Evolutionary conservation across 331 rosid species (phyloP).

Genomic region (Telfairia occidentalis): DNA sequence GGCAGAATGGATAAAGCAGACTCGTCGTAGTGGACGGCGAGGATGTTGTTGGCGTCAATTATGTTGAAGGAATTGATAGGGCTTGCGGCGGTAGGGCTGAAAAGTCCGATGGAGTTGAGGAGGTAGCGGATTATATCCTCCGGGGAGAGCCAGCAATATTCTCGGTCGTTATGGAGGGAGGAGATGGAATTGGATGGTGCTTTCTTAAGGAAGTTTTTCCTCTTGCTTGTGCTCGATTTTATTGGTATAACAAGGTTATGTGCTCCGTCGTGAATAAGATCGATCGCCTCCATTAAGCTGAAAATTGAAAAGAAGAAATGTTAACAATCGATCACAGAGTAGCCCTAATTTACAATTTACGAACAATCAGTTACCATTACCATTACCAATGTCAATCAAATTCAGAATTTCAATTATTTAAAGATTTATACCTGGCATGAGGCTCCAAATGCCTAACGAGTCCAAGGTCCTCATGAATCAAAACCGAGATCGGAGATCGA

Average conservation of each 20-base stretch:
- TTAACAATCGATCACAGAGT: not conserved
- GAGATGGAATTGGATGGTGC: not conserved
- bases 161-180: constrained; percentile 41
- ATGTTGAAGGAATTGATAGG: constrained; percentile 50
- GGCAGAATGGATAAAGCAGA: constrained; percentile 52
- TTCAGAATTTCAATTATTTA: not conserved
- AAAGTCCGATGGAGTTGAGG: constrained; percentile 67
- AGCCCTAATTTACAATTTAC: not conserved
- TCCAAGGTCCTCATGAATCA: constrained; percentile 27
- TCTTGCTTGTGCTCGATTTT: constrained; percentile 27
- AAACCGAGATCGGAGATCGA: constrained; percentile 38
- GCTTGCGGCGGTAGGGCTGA: constrained; percentile 49
- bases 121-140: constrained; percentile 78
- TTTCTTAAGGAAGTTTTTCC: constrained; percentile 45
- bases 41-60: constrained; percentile 33
- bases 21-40: constrained; percentile 55
- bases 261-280: constrained; percentile 68
- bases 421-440: constrained; percentile 51
- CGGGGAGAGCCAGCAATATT: constrained; percentile 78
- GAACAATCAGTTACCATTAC: not conserved
- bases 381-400: not conserved
- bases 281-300: constrained; percentile 77
- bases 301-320: constrained; percentile 15
- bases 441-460: constrained; percentile 56
- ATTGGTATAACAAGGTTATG: constrained; percentile 80